phyloP scores from a whole-genome alignment of 345 rosid genomes.

The Brassica nigra region DNA sequence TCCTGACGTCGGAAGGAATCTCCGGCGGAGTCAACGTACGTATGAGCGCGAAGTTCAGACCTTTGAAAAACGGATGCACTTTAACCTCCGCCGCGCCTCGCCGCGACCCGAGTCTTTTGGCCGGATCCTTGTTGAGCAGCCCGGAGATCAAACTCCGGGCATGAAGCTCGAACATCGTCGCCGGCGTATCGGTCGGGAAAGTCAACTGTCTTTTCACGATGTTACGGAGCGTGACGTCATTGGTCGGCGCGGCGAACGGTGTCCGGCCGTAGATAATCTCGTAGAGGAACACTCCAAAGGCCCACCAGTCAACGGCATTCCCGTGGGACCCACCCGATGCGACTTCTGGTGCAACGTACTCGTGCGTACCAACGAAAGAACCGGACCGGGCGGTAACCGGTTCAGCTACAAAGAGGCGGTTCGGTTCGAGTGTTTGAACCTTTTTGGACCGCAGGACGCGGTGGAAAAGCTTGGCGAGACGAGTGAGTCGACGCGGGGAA shows the following conservation, averaged over 20 bases:
- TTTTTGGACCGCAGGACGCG: constrained; percentile 66
- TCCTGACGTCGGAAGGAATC: constrained; percentile 48
- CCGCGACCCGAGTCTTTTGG: constrained; percentile 64
- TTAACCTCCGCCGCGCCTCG: constrained; percentile 91
- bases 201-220: constrained; percentile 64
- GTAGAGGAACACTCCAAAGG: constrained; percentile 78
- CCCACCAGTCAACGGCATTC: constrained; percentile 98
- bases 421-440: constrained; percentile 52
- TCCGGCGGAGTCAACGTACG: constrained; percentile 75
- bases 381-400: constrained; percentile 83
- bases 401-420: constrained; percentile 80
- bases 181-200: constrained; percentile 60
- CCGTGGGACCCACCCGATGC: constrained; percentile 93
- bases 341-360: constrained; percentile 93
- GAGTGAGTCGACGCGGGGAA: constrained; percentile 39
- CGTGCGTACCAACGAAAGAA: constrained; percentile 96
- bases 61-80: constrained; percentile 80
- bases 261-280: constrained; percentile 85
- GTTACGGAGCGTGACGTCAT: constrained; percentile 81
- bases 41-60: constrained; percentile 77
- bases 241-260: constrained; percentile 77
- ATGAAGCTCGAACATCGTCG: constrained; percentile 53
- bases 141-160: constrained; percentile 73
- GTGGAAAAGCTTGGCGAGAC: constrained; percentile 52
- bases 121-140: constrained; percentile 73